Evolutionary conservation across 352 stramenopile genomes (phyloP).

Genomic region (Thalassiosira hispida): DNA sequence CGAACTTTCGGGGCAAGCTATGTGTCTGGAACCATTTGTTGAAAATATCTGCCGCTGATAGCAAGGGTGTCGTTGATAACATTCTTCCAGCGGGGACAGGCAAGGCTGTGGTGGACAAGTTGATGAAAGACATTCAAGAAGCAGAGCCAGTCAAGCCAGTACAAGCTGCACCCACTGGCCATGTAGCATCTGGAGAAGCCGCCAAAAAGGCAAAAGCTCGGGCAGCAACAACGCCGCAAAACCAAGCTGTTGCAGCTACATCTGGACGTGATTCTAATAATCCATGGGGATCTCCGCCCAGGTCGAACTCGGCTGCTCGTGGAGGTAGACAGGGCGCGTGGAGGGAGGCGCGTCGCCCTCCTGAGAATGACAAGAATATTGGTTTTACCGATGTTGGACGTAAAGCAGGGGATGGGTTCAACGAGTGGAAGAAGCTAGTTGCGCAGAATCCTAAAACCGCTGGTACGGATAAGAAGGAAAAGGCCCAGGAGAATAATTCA

Average conservation of each 20-base stretch:
- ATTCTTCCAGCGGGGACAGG: slow-evolving; percentile 69
- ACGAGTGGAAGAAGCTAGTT: slow-evolving; percentile 70
- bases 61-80: slow-evolving; percentile 74
- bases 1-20: slow-evolving; percentile 94
- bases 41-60: slow-evolving; percentile 76
- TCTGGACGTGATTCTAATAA: slow-evolving; percentile 41
- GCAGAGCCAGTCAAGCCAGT: slow-evolving; percentile 28
- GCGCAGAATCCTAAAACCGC: slow-evolving; percentile 30
- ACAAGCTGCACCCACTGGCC: background rate
- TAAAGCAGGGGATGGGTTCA: slow-evolving; percentile 64
- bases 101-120: slow-evolving; percentile 68
- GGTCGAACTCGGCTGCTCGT: slow-evolving; percentile 39
- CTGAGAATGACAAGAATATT: slow-evolving; percentile 70
- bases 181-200: slow-evolving; percentile 11
- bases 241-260: slow-evolving; percentile 17
- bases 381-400: slow-evolving; percentile 65
- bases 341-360: slow-evolving; percentile 70
- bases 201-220: slow-evolving; percentile 5
- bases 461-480: slow-evolving; percentile 15
- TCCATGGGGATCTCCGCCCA: slow-evolving; percentile 43
- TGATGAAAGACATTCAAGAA: slow-evolving; percentile 60
- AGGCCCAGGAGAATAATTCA: slow-evolving; percentile 34
- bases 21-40: slow-evolving; percentile 90
- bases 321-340: slow-evolving; percentile 63
- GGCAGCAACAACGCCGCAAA: slow-evolving; percentile 14